Percentiles rank a stretch among this genome's conserved stretches.
phyloP scores from a whole-genome alignment of 1,139 yeast species.

The Candida sp. region DNA sequence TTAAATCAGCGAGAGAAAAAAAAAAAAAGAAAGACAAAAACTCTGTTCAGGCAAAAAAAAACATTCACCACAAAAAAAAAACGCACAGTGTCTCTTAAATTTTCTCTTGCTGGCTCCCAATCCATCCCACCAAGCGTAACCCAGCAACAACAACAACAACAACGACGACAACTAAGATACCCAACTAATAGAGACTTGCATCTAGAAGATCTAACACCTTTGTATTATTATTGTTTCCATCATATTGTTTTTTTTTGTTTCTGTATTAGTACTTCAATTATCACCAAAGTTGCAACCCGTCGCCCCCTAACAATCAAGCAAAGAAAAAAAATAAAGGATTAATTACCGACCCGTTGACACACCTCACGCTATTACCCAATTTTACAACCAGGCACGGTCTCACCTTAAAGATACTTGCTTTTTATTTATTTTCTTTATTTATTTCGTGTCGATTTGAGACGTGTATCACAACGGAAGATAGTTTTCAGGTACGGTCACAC shows the following conservation, averaged over 20 bases:
- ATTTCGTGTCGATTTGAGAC: neutral
- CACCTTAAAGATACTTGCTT: neutral
- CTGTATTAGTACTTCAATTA: neutral
- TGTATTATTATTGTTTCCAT: neutral
- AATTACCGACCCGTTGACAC: neutral
- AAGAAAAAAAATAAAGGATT: neutral
- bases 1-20: neutral
- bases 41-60: neutral
- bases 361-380: neutral
- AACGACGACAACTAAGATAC: neutral
- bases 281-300: slow-evolving; percentile 1
- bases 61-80: neutral
- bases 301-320: neutral
- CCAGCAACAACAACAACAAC: neutral
- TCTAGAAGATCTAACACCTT: neutral
- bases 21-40: no score
- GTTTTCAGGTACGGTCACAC: neutral
- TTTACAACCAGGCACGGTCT: neutral
- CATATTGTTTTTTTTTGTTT: no score
- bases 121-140: neutral
- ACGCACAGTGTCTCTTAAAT: neutral
- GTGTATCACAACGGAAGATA: neutral
- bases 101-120: neutral
- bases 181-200: neutral
- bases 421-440: neutral